Evolutionary conservation across 495 filamentous ascomycete genomes (phyloP), one percentile per base, ranked within the genome.

Genomic region (Xylaria grammica): DNA sequence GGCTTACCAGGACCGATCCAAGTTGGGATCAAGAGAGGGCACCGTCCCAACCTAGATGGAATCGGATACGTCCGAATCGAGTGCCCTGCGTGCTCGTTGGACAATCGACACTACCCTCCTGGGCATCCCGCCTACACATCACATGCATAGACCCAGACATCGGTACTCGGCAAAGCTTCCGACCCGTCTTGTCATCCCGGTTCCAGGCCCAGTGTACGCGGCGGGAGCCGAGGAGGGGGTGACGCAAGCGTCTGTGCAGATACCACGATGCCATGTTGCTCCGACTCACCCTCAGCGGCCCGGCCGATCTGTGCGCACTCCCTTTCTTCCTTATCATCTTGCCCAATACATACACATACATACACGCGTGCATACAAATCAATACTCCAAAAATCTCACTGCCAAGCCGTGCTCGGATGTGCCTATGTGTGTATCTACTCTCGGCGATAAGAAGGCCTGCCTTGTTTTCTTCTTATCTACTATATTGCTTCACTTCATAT

Each of bases 401-500:
- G 32, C 4, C 32, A 36, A 11, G 11, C 32, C 32, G 11, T 4
- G 11, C 4, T 36, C 32, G 11, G 32, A 36, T 36, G 32, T 36
- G 11, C 5, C 4, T 36, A 36, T 36, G 32, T 36, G 32, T 11
- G 11, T 36, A 11, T 36, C 32, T 11, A 36, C 32, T 4, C 32
- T 36, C 32, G 11, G 11, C 32, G 32, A 5, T 36, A 36, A 36
- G 32, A 36, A 36, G 30, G 11, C 30, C 11, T 3, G n/a, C 26
- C 4, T 7, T 55, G 8, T 55, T 4, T 42, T 36, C 17, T 17
- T 17, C 4, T 57, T 44, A 57, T 57, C 54, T 57, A 3, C 1
- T 19, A 57, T 15, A 57, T 57, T 57, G 36, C 36, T 29, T 36
- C 38, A 32, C 54, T 29, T 30, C 1, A 53, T 57, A 57, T 57